Evolutionary conservation across 108 stramenopile species (phyloP), one percentile per base, ranked within the genome.

Genomic region (Cyclostephanos tholiformis): DNA sequence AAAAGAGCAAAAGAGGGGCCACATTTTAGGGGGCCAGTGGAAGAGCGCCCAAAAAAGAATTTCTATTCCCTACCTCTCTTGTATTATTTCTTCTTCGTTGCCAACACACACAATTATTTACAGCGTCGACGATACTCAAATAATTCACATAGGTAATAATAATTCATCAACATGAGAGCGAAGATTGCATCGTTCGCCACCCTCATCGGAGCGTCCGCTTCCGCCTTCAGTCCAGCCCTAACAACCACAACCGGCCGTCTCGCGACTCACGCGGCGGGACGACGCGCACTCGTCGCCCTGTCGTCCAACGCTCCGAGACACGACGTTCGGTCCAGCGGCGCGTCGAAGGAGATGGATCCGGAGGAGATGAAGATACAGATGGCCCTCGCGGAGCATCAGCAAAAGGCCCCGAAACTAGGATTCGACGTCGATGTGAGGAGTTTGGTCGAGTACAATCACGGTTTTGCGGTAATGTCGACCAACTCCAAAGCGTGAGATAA

Each of bases 391-490:
- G 82, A 82, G 55, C 89, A 92, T 70, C 91, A 95, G 71, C 68
- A 90, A 49, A 82, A 72, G 27, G 90, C 90, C 8, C 87, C 91
- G 49, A 92, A 89, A 62, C 70, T 92, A 9, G 87, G 81, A 6
- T 91, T 83, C 38, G 72, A 90, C 12, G 77, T 67, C 8, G 90
- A 91, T 57, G 83, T 95, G 13, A 86, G 94, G 11, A 87, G 88
- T 16, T 69, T 95, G 68, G 88, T 95, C 7, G 80, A 91, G 62
- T 89, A 95, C 78, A 92, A 91, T 63, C 94, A 95, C 68, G 94
- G 94, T 55, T 95, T 91, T 74, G 94, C 94, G 1, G 94, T 95
- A 59, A 89, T 95, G 86, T 83, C 81, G 6, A 95, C 94, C 46
- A 88, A 88, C 79, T 86, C 85, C 32, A 92, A 95, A 71, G 76